These are phyloP conservation scores for Diphasiastrum complanatum DNA, from an alignment of 83 land plant species.

Conservation along the genomic window DNA sequence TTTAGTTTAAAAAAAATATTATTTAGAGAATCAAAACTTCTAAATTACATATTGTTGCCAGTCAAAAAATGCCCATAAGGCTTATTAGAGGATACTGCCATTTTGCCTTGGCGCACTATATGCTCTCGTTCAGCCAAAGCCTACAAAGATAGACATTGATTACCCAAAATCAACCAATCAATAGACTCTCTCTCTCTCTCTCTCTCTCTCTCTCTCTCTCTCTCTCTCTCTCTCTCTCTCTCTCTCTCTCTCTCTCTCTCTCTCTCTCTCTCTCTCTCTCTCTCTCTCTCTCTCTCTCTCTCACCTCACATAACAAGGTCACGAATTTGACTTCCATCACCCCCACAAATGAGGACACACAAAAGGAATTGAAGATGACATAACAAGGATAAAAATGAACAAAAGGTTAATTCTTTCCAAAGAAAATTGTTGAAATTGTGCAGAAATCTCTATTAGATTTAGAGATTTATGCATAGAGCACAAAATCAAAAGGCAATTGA, in stretches of 20 bases:
- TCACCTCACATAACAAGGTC: neutral
- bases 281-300: neutral
- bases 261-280: neutral
- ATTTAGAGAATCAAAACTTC: neutral
- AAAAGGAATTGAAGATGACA: too few species aligned
- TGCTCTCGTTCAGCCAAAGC: slow-evolving; percentile 31
- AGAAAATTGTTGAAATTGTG: too few species aligned
- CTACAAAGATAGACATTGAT: neutral
- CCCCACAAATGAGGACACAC: neutral
- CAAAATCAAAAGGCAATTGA: too few species aligned
- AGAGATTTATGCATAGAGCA: too few species aligned
- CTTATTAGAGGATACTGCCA: slow-evolving; percentile 24
- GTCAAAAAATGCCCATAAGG: neutral
- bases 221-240: slow-evolving; percentile 13
- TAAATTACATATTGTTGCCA: neutral
- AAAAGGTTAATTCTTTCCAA: too few species aligned
- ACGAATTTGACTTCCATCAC: neutral
- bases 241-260: slow-evolving; percentile 3
- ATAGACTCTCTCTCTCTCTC: neutral
- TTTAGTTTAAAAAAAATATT: too few species aligned
- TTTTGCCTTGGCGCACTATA: slow-evolving; percentile 21
- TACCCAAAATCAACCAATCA: neutral
- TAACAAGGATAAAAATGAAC: too few species aligned
- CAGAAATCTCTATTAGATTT: too few species aligned
- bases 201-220: neutral